These are phyloP conservation scores for Juncus inflexus DNA, from an alignment of 176 grass and related monocot genomes.

Conservation along the genomic window DNA sequence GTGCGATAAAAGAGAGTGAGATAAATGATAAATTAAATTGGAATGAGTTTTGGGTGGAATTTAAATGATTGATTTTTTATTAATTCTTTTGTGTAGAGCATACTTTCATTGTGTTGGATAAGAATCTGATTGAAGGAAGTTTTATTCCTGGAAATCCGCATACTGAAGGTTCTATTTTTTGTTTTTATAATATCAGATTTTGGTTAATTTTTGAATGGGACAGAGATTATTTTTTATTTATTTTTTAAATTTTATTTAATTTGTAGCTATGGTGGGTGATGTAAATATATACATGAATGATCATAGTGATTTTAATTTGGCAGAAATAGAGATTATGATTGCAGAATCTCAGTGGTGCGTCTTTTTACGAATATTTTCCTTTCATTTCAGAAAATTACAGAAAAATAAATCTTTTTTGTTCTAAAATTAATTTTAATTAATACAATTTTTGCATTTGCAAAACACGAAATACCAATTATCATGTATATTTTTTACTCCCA, in stretches of 20 bases:
- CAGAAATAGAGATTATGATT: constrained; percentile 93
- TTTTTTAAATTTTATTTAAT: background rate
- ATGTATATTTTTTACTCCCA: too few species aligned
- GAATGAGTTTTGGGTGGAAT: background rate
- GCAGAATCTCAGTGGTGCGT: constrained; percentile 64
- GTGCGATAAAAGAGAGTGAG: background rate
- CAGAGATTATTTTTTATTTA: background rate
- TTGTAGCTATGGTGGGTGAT: constrained; percentile 91
- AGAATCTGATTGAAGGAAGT: constrained; percentile 50
- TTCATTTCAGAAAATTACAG: background rate
- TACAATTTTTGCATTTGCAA: too few species aligned
- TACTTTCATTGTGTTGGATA: constrained; percentile 75
- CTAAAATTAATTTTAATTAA: background rate
- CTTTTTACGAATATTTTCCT: background rate
- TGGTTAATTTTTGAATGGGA: background rate
- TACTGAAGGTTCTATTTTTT: constrained; percentile 51
- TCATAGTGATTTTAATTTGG: constrained; percentile 55
- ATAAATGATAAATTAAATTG: background rate
- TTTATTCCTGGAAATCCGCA: constrained; percentile 48
- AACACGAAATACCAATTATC: too few species aligned
- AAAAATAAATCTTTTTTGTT: background rate
- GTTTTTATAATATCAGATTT: background rate
- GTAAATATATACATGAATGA: constrained; percentile 99
- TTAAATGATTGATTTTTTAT: constrained; percentile 21
- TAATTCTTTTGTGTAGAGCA: constrained; percentile 43